Base-by-base conservation (phyloP, 106 monocot genomes). In the Acorus gramineus region DNA sequence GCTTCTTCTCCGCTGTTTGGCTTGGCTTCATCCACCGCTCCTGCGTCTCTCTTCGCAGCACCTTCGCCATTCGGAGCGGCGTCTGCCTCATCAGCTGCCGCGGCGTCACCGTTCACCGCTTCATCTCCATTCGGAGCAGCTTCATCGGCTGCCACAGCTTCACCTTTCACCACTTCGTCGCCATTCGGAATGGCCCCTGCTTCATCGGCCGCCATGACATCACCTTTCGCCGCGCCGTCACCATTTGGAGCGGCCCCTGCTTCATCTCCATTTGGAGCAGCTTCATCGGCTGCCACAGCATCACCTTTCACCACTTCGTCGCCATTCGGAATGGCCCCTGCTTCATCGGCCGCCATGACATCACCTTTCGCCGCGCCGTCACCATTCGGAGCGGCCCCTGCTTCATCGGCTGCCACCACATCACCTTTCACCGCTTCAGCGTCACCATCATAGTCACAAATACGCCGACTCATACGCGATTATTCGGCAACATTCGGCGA, bases 381-480 rank as follows among this genome's bases (percentile, higher is more conserved):
- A 28, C 28, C 28, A 28, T 28, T 28, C 48, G 66, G 66, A 2
- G 50, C 72, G 10, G 13, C 77, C 5, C 14, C 67, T 12, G 56
- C 57, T 14, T n/a, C 57, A 59, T 59, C 66, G 10, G 8, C 50
- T 44, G 44, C 50, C 10, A 7, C 56, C 6, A n/a, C 57, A 12
- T 60, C 69, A 4, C 13, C 4, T 46, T 0, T 28, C 28, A 28
- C 28, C 1, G 28, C 28, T 59, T 49, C 42, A 50, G 69, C 44
- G 42, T 52, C 48, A n/a, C n/a, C n/a, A n/a, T n/a, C n/a, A n/a
- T n/a, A n/a, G n/a, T n/a, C n/a, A n/a, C n/a, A n/a, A n/a, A n/a
- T n/a, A n/a, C n/a, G n/a, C n/a, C n/a, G n/a, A n/a, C n/a, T n/a
- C n/a, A n/a, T n/a, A n/a, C n/a, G n/a, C n/a, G n/a, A n/a, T n/a